Base-by-base conservation (phyloP, 495 filamentous ascomycete genomes). In the Neurospora sp. region DNA sequence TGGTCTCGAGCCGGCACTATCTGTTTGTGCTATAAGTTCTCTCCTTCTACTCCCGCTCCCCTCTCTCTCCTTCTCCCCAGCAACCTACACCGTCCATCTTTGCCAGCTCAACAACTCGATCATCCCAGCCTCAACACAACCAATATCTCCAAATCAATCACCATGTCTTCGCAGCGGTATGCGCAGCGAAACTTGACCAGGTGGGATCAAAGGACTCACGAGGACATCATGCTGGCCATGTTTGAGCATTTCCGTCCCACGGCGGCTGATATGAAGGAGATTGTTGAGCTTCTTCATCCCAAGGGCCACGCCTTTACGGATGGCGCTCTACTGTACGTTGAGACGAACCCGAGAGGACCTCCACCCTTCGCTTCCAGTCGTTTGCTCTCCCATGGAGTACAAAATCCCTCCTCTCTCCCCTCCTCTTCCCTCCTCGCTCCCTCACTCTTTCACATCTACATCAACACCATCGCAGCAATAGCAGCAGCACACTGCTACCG, bases 281-380 rank as follows among this genome's bases (percentile, higher is more conserved):
- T 83, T 20, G 72, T 76, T 2, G 40, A 40, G 4, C 39, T 41
- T 0, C 62, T 83, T 37, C 72, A 44, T 1, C 39, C 9, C 2
- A 81, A 79, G 70, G 82, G 81, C 1, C 75, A 79, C 31, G 71
- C 69, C 0, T 80, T 80, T 71, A 75, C 74, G 5, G 79, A 79
- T 5, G 74, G 75, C 2, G 82, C 81, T 10, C 73, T 83, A 14
- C 71, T 79, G 82, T 82, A 80, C 10, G 80, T 72, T 27, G 44
- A 27, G 37, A 74, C 12, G 4, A 37, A 37, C 23, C 46, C 37
- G 40, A 35, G 37, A 41, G 20, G 11, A 71, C 31, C 23, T 23
- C 41, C 46, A 41, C 35, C 70, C n/a, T 16, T 71, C 54, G 54
- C 31, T 39, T 40, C 0, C 27, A 31, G 27, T 0, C 12, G 62